Percentiles rank a stretch among this genome's conserved stretches.
Conservation (phyloP, 768 basidiomycete genomes). For the Trametes cubensis region DNA sequence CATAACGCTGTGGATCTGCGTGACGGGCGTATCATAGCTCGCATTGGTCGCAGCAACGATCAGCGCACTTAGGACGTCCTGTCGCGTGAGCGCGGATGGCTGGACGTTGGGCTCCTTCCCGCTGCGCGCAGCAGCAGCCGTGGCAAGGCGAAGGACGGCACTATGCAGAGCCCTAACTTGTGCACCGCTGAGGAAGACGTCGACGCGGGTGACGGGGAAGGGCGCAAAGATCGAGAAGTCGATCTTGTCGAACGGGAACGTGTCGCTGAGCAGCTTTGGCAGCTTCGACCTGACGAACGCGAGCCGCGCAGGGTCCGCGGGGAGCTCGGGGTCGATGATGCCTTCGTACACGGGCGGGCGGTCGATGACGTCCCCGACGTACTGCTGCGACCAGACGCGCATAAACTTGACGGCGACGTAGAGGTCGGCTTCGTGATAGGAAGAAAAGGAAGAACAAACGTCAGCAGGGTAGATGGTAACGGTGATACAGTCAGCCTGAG, state of each 20-base stretch:
- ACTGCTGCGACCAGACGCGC: constrained; percentile 2
- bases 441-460: too few species aligned
- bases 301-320: neutral
- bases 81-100: too few species aligned
- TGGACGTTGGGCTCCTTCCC: too few species aligned
- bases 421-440: neutral
- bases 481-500: too few species aligned
- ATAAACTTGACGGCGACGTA: constrained; percentile 3
- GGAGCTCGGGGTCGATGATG: neutral
- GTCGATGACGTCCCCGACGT: neutral
- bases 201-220: constrained; percentile 4
- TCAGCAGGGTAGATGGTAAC: too few species aligned
- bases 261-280: neutral
- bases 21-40: too few species aligned
- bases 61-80: too few species aligned
- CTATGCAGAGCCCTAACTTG: too few species aligned
- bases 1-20: too few species aligned
- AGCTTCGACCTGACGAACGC: constrained; percentile 4
- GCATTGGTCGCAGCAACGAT: too few species aligned
- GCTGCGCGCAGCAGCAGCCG: too few species aligned
- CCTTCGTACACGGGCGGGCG: neutral
- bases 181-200: neutral
- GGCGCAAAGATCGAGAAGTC: neutral
- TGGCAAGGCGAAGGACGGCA: too few species aligned
- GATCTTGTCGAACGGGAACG: constrained; percentile 9